Conservation (phyloP, 2,329 filamentous ascomycete genomes). For the Cladosporium sp. region DNA sequence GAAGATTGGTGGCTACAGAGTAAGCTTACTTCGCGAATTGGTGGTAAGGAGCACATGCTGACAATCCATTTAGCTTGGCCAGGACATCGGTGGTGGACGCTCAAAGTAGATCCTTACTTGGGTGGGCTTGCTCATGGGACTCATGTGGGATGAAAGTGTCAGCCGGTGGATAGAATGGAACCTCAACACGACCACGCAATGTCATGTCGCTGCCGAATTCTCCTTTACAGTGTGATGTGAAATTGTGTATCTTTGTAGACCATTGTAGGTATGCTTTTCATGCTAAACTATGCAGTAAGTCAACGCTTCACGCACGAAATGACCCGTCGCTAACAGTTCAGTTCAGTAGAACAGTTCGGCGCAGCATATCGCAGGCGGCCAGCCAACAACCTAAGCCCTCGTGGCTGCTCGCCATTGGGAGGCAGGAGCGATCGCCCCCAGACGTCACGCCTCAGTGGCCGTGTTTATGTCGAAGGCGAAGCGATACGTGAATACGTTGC, state of each 20-base stretch:
- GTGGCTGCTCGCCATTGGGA: background rate
- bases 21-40: constrained; percentile 47
- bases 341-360: too few relatives aligned
- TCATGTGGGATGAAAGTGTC: background rate
- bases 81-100: constrained; percentile 54
- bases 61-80: constrained; percentile 40
- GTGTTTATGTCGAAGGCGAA: background rate
- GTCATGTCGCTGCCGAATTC: background rate
- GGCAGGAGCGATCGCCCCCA: background rate
- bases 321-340: background rate
- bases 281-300: background rate
- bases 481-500: background rate
- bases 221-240: background rate
- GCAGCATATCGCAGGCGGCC: background rate
- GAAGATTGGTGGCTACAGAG: constrained; percentile 88
- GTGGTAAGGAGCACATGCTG: background rate
- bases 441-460: background rate
- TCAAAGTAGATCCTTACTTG: constrained; percentile 34
- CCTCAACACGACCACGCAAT: background rate
- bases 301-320: background rate
- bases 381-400: background rate
- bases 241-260: background rate
- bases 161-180: background rate
- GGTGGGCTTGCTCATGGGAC: too few relatives aligned
- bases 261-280: background rate